These are phyloP conservation scores for Phaeosphaeriaceae sp. DNA, from an alignment of 2,329 filamentous ascomycete species.

Conservation along the genomic window DNA sequence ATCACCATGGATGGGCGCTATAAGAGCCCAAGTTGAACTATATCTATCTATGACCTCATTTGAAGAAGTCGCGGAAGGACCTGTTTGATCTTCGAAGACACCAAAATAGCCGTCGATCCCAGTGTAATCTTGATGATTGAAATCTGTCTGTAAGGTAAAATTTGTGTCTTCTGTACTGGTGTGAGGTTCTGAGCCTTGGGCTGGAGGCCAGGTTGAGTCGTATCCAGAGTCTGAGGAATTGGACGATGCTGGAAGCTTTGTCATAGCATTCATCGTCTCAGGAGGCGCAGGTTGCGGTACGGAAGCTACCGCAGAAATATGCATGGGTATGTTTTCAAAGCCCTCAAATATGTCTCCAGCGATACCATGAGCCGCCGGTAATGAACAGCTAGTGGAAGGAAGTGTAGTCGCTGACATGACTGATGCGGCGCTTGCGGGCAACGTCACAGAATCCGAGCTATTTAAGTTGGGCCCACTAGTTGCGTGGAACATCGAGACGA, in stretches of 20 bases:
- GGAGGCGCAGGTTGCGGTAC: background rate
- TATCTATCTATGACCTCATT: background rate
- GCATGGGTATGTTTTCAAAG: background rate
- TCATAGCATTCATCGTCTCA: background rate
- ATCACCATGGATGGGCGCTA: background rate
- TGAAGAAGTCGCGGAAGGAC: background rate
- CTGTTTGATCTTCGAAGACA: constrained; percentile 5
- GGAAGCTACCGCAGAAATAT: background rate
- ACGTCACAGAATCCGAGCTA: too few species aligned
- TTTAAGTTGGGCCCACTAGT: background rate
- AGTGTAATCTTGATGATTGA: constrained; percentile 5
- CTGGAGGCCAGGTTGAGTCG: constrained; percentile 17
- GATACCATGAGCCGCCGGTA: background rate
- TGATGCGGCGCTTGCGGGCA: background rate
- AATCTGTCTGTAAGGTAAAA: background rate
- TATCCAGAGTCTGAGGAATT: constrained; percentile 31
- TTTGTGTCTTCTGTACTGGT: background rate
- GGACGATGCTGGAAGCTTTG: background rate
- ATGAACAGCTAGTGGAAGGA: background rate
- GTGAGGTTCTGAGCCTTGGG: background rate
- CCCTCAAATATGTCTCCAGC: background rate
- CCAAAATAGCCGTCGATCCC: constrained; percentile 17
- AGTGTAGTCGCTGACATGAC: background rate
- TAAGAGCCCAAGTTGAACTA: background rate
- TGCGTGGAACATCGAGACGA: constrained; percentile 24